Percentiles rank a stretch among this genome's conserved stretches.
Evolutionary conservation across 2,329 filamentous ascomycete genomes (phyloP).

Genomic region (Biscogniauxia marginata): DNA sequence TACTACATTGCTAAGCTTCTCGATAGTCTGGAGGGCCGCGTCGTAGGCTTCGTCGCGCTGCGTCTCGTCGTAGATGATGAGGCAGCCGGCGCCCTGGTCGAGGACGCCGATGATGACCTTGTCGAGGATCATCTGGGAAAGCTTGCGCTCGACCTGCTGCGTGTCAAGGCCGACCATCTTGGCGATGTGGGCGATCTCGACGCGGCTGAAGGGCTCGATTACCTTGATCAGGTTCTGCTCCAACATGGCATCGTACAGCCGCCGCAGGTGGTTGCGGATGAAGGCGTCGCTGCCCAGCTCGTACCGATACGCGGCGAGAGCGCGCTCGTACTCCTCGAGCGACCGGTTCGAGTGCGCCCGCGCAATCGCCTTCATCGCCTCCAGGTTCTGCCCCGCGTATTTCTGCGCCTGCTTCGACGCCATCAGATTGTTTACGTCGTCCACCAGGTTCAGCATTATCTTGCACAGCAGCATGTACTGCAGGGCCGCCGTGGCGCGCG

Average conservation of each 20-base stretch:
- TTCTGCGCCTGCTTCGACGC: slow-evolving; percentile 94
- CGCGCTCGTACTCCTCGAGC: slow-evolving; percentile 94
- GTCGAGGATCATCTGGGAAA: slow-evolving; percentile 99
- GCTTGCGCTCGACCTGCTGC: slow-evolving; percentile 94
- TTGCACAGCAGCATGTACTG: slow-evolving; percentile 99
- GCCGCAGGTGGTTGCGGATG: slow-evolving; percentile 93
- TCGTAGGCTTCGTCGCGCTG: slow-evolving; percentile 93
- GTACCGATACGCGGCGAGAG: slow-evolving; percentile 84
- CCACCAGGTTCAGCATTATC: slow-evolving; percentile 96
- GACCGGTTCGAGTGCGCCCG: slow-evolving; percentile 93
- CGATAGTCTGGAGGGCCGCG: slow-evolving; percentile 88
- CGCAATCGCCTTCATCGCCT: slow-evolving; percentile 98
- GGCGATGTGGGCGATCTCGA: slow-evolving; percentile 95
- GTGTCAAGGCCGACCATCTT: slow-evolving; percentile 97
- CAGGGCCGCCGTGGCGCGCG: slow-evolving; percentile 90
- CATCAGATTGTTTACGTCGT: slow-evolving; percentile 95
- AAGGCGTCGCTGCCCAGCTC: slow-evolving; percentile 94
- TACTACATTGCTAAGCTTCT: slow-evolving; percentile 95
- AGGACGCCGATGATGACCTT: slow-evolving; percentile 98
- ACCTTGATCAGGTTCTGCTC: slow-evolving; percentile 99
- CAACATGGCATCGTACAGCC: slow-evolving; percentile 96
- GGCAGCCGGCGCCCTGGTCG: slow-evolving; percentile 94
- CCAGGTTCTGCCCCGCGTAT: slow-evolving; percentile 91
- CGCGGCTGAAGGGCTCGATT: slow-evolving; percentile 95
- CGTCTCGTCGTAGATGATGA: slow-evolving; percentile 96